Percentiles rank a stretch among this genome's conserved stretches.
phyloP scores from a whole-genome alignment of 2,329 filamentous ascomycete species.

The Dothideomycetes sp. region DNA sequence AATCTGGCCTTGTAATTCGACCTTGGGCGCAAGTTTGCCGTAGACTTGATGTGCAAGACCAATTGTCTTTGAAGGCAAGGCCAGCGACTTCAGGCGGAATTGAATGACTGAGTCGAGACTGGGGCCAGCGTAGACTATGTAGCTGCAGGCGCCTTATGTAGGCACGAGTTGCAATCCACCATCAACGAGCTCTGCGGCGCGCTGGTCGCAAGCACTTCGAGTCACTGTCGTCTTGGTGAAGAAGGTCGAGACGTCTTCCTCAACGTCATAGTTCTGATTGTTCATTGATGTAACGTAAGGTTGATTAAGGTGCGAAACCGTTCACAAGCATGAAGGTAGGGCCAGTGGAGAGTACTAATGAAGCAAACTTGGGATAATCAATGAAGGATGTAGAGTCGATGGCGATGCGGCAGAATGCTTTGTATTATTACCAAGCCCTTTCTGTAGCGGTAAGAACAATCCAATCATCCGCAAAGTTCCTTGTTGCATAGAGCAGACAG shows the following conservation, averaged over 20 bases:
- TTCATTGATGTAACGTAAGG: neutral
- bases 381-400: neutral
- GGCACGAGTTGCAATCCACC: conserved; percentile 1
- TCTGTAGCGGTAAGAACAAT: too few species aligned
- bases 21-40: conserved; percentile 3
- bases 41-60: conserved; percentile 1
- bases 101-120: neutral
- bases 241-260: conserved; percentile 12
- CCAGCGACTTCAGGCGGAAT: conserved; percentile 4
- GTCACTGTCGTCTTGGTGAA: conserved; percentile 3
- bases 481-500: too few species aligned
- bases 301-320: neutral
- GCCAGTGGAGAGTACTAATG: neutral
- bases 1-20: neutral
- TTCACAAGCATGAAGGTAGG: neutral
- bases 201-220: conserved; percentile 1
- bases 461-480: too few species aligned
- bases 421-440: too few species aligned
- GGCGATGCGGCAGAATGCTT: too few species aligned
- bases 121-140: conserved; percentile 4
- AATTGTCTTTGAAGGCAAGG: neutral
- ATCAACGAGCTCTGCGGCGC: neutral
- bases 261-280: conserved; percentile 21
- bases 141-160: conserved; percentile 6
- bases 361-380: neutral